Evolutionary conservation across 2,329 filamentous ascomycete species (phyloP).

Genomic region (Phyllosticta citrichinensis): DNA sequence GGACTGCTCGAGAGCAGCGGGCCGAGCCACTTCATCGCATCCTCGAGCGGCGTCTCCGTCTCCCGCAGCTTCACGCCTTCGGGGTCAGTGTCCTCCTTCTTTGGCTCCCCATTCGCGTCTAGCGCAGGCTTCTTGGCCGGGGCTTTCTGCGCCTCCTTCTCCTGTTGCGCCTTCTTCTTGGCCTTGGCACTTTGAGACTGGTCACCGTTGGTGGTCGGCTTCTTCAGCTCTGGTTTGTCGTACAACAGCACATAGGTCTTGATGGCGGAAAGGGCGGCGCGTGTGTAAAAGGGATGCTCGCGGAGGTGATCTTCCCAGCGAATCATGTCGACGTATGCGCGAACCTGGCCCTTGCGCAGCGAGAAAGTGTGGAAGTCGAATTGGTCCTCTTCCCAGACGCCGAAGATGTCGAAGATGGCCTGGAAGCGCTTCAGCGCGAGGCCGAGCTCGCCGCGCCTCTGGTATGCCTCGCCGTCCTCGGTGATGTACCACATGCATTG

Average conservation of each 20-base stretch:
- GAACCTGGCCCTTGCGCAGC: constrained; percentile 88
- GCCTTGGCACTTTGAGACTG: constrained; percentile 72
- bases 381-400: constrained; percentile 96
- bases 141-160: constrained; percentile 71
- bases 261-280: constrained; percentile 72
- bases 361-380: constrained; percentile 99
- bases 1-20: constrained; percentile 77
- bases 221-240: constrained; percentile 59
- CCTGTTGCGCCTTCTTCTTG: constrained; percentile 63
- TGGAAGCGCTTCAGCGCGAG: constrained; percentile 90
- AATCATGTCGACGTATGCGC: constrained; percentile 92
- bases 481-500: constrained; percentile 96
- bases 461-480: constrained; percentile 85
- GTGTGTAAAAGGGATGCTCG: constrained; percentile 86
- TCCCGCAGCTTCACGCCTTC: constrained; percentile 68
- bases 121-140: constrained; percentile 42
- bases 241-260: constrained; percentile 69
- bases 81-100: constrained; percentile 88
- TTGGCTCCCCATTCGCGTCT: constrained; percentile 52
- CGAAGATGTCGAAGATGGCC: constrained; percentile 82
- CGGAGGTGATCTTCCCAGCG: constrained; percentile 88
- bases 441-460: constrained; percentile 70
- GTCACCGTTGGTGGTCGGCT: constrained; percentile 45
- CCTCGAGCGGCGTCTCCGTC: constrained; percentile 72
- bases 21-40: constrained; percentile 75